These are phyloP conservation scores for Fraxinus cuspidata DNA, from an alignment of 257 asterid species.

Conservation along the genomic window DNA sequence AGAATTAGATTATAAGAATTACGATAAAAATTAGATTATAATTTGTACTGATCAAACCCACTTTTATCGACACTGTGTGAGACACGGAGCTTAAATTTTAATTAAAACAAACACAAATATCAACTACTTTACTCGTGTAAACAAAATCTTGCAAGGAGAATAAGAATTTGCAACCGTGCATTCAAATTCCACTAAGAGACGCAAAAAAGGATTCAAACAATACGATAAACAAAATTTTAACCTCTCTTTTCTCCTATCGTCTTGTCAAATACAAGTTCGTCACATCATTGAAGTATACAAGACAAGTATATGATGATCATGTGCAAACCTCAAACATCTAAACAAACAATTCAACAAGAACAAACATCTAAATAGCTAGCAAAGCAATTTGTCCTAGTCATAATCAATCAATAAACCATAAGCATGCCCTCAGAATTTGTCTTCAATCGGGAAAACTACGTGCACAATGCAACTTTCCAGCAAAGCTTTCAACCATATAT, in stretches of 20 bases:
- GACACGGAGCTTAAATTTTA: too few species aligned
- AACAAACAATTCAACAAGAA: not conserved
- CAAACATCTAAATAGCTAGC: constrained; percentile 16
- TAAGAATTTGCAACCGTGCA: not conserved
- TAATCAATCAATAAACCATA: constrained; percentile 20
- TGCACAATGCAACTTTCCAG: constrained; percentile 37
- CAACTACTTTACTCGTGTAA: too few species aligned
- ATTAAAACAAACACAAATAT: too few species aligned
- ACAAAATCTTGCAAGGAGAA: not conserved
- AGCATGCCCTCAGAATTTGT: constrained; percentile 22
- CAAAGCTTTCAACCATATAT: constrained; percentile 23
- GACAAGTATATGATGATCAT: not conserved
- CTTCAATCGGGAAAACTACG: constrained; percentile 23
- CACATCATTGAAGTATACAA: not conserved
- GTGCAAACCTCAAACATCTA: not conserved
- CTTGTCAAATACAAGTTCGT: too few species aligned
- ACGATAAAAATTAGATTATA: too few species aligned
- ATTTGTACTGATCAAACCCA: too few species aligned
- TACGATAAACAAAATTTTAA: too few species aligned
- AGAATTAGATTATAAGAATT: too few species aligned
- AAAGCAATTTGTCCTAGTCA: constrained; percentile 29
- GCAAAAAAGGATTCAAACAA: too few species aligned
- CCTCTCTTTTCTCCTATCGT: too few species aligned
- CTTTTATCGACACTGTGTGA: too few species aligned
- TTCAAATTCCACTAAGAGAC: not conserved